A percentile compares a stretch with the other conserved stretches of the same genome.
Evolutionary conservation across 331 rosid species (phyloP).

Genomic region (Ulmus americana): DNA sequence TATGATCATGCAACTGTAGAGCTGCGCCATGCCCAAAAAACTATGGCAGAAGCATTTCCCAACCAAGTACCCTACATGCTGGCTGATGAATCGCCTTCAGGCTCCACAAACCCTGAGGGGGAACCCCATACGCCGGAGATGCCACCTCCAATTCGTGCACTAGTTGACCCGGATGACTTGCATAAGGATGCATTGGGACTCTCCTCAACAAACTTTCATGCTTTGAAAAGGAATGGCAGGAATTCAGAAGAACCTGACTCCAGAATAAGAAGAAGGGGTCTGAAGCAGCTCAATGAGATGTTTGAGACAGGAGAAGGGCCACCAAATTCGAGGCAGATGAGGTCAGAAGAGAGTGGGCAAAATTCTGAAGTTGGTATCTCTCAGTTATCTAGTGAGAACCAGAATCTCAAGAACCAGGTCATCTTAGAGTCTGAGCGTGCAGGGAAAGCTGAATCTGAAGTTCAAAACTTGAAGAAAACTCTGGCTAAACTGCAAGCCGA

Average conservation of each 20-base stretch:
- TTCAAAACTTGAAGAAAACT: conserved; percentile 54
- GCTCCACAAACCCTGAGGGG: conserved; percentile 48
- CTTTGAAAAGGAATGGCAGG: conserved; percentile 33
- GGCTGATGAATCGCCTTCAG: conserved; percentile 55
- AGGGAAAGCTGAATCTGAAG: conserved; percentile 50
- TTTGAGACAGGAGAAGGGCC: conserved; percentile 24
- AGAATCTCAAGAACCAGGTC: conserved; percentile 33
- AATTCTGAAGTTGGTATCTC: conserved; percentile 26
- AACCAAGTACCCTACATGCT: conserved; percentile 52
- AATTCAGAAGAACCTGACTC: conserved; percentile 32
- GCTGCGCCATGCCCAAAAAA: conserved; percentile 84
- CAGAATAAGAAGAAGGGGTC: conserved; percentile 56
- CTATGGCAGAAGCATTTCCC: conserved; percentile 90
- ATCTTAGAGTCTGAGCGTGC: conserved; percentile 45
- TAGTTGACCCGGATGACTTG: conserved; percentile 43
- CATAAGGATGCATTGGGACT: conserved; percentile 44
- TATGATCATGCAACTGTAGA: conserved; percentile 92
- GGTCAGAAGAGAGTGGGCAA: conserved; percentile 23
- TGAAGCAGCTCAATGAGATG: conserved; percentile 60
- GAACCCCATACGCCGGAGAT: conserved; percentile 56
- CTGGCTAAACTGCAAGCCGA: conserved; percentile 60
- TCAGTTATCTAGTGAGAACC: conserved; percentile 43
- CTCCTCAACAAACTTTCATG: conserved; percentile 35
- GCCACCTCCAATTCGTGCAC: conserved; percentile 42
- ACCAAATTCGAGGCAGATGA: conserved; percentile 11